A percentile compares a stretch with the other conserved stretches of the same genome.
Conservation (phyloP, 129 eudicot genomes). For the Artemisia argyi region DNA sequence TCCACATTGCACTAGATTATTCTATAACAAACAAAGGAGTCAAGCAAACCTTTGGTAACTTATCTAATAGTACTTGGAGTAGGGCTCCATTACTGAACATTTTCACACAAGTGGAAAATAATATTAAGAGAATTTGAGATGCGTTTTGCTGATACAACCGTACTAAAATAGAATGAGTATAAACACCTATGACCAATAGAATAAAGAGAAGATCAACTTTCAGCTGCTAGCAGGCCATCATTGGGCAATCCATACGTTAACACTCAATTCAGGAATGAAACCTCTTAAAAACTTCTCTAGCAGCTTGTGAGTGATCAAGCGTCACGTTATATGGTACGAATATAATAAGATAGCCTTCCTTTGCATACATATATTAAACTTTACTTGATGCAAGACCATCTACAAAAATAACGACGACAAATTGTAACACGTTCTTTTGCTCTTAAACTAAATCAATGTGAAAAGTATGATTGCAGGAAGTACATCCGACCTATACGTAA, state of each 20-base stretch:
- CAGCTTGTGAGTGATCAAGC: slow-evolving; percentile 81
- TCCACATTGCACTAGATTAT: neutral
- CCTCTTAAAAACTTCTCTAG: slow-evolving; percentile 61
- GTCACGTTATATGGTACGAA: slow-evolving; percentile 63
- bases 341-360: slow-evolving; percentile 76
- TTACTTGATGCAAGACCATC: too few relatives aligned
- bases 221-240: too few relatives aligned
- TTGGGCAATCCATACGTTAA: too few relatives aligned
- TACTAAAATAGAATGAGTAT: too few relatives aligned
- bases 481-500: slow-evolving; percentile 59
- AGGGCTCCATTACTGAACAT: slow-evolving; percentile 86
- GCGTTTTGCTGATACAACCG: slow-evolving; percentile 2
- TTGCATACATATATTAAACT: slow-evolving; percentile 30
- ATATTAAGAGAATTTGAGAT: slow-evolving; percentile 6
- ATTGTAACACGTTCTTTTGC: neutral
- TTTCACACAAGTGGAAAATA: slow-evolving; percentile 13
- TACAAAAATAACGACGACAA: too few relatives aligned
- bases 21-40: neutral
- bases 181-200: too few relatives aligned
- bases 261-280: slow-evolving; percentile 27
- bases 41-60: slow-evolving; percentile 75
- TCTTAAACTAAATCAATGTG: too few relatives aligned
- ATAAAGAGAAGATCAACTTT: too few relatives aligned
- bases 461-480: neutral
- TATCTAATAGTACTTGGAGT: slow-evolving; percentile 85